These are phyloP conservation scores for Aspergillus awamori DNA, from an alignment of 2,329 filamentous ascomycete genomes.

Conservation along the genomic window DNA sequence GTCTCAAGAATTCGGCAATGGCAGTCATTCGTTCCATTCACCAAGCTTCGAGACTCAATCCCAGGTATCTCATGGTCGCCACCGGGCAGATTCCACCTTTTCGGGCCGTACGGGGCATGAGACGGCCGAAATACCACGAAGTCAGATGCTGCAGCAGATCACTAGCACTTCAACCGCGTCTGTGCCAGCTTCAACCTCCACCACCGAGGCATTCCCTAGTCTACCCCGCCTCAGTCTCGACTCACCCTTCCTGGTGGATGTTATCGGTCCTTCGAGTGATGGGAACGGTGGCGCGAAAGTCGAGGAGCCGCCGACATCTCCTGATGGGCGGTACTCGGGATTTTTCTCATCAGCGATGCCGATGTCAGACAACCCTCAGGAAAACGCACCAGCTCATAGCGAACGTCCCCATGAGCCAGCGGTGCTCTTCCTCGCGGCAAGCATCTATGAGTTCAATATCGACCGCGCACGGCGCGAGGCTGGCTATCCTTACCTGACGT, in stretches of 20 bases:
- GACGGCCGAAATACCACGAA: conserved; percentile 56
- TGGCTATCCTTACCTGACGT: conserved; percentile 93
- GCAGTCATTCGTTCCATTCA: conserved; percentile 67
- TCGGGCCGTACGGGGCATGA: conserved; percentile 55
- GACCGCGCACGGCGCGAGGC: conserved; percentile 88
- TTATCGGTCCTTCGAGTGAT: conserved; percentile 37
- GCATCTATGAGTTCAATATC: conserved; percentile 96
- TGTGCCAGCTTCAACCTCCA: conserved; percentile 17
- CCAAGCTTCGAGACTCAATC: conserved; percentile 49
- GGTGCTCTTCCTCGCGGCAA: conserved; percentile 87
- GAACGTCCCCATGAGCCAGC: conserved; percentile 51
- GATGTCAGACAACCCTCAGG: conserved; percentile 64
- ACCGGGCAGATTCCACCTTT: conserved; percentile 59
- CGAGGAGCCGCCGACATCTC: conserved; percentile 34
- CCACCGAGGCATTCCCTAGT: conserved; percentile 38
- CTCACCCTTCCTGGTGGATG: conserved; percentile 47
- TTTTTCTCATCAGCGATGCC: conserved; percentile 88
- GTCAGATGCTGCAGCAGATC: conserved; percentile 53
- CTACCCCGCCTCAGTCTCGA: conserved; percentile 50
- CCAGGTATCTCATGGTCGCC: conserved; percentile 42
- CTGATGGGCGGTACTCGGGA: conserved; percentile 66
- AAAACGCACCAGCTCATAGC: conserved; percentile 47
- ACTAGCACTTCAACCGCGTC: conserved; percentile 50
- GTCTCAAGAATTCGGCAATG: conserved; percentile 68
- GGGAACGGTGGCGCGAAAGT: conserved; percentile 25